Evolutionary conservation across 2,329 filamentous ascomycete species (phyloP), one percentile per base, ranked within the genome.

Genomic region (Fusarium praegraminearum): DNA sequence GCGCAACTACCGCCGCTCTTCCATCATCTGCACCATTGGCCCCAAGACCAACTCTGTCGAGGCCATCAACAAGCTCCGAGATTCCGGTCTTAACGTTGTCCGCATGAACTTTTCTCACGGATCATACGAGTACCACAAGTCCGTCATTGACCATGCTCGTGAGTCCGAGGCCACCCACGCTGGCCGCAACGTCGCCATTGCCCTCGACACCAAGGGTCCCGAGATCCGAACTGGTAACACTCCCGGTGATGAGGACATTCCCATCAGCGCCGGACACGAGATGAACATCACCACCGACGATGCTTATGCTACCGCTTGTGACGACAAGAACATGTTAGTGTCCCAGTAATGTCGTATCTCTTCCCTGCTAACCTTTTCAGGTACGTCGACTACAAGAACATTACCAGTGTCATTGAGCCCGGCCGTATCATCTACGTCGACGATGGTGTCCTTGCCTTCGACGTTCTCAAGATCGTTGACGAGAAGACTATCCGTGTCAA

Each of bases 331-430:
- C 87, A 97, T 99, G 96, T 97, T 83, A 82, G 91, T 81, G 26
- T 11, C 46, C 28, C 15, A 35, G 24, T 36, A 49, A 36, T n/a
- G 18, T 13, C 44, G 35, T 47, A 28, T 20, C 35, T 22, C 28
- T 50, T 36, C 50, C 20, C 24, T 49, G 54, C 61, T 64, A 62
- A 62, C 43, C 28, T 22, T 32, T 41, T 33, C 15, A 95, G 93
- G 90, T 98, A 94, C 79, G 92, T 98, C 78, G 95, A 98, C 86
- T 98, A 99, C 88, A 97, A 97, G 90, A 99, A 99, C 88, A 98
- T 99, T 83, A 98, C 95, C 84, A 97, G 97, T 86, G 96, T 99
- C 76, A 98, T 99, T 78, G 83, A 92, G 80, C 86, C 89, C 64
- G 96, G 95, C 78, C 94, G 96, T 77, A 91, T 92, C 82, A 97